Base-by-base conservation (phyloP, 768 basidiomycete genomes). In the Rhodotorula graminis region DNA sequence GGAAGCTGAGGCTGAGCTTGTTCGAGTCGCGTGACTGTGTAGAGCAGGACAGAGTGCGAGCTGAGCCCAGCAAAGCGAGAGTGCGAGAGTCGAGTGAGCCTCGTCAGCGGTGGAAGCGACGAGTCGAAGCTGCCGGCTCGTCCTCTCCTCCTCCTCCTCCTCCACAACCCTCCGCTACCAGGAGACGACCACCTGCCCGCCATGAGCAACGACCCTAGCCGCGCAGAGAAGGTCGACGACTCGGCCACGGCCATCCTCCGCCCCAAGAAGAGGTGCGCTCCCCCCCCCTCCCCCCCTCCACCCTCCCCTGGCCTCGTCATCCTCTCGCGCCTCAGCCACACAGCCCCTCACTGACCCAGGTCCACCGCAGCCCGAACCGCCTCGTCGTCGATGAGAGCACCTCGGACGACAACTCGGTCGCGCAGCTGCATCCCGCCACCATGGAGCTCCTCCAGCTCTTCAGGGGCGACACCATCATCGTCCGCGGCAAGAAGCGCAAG, bases 401-500 rank as follows among this genome's bases (percentile, higher is more conserved):
- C 25, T 85, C 89, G 49, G 96, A 99, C 82, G 96, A 99, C 81
- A 99, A 98, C 85, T 95, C 92, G 81, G 95, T 97, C 77, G 95
- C 93, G 68, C 95, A 92, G 40, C 85, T 97, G 52, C 92, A 95
- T 84, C 94, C 96, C 61, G 89, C 89, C 53, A 99, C 95, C 50
- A 97, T 98, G 94, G 96, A 98, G 83, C 80, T 85, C 16, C 87
- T 99, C 64, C 88, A 88, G 72, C 87, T 99, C 71, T 99, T 98
- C 87, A 87, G 94, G 67, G 96, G 96, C 29, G 96, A 99, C 81
- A 98, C 95, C 25, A 89, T 55, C 67, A 75, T 77, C 61, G 70
- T 53, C 63, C 93, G 94, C 72, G 95, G 96, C 60, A 98, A 98
- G 87, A 94, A 96, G 85, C 89, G 96, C 80, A 89, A 90, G 78